Evolutionary conservation across 495 filamentous ascomycete genomes (phyloP), one percentile per base, ranked within the genome.

Genomic region (Platismatia glauca): DNA sequence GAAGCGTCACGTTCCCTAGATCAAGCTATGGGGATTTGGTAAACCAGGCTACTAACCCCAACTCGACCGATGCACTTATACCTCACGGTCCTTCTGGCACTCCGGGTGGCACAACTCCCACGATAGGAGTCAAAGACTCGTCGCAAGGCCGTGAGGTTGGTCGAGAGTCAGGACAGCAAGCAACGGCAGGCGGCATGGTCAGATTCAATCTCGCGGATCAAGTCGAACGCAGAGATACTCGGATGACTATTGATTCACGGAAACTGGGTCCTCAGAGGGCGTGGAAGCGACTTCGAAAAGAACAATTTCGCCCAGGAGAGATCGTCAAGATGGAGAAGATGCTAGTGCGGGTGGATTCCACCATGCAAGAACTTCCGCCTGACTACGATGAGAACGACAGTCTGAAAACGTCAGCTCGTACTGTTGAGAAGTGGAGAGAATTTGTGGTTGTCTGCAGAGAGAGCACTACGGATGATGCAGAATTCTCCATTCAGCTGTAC

Each of bases 251-350:
- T 71, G 59, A 70, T 68, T 15, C 74, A 44, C 77, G 75, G 1
- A 74, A 81, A 50, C 70, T 66, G 27, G 73, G 69, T 33, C 70
- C 71, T 18, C 68, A 70, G 22, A 71, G 78, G 34, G 74, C 74
- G 35, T 72, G 73, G 29, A 77, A 70, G 62, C 71, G 69, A 52
- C 72, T 73, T 20, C 75, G 69, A 48, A 74, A 75, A 55, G 76
- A 72, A 8, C 74, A 74, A 58, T 53, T 77, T 7, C 74, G 80
- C 58, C 79, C 83, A 57, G 87, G 87, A 5, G 82, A 87, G 66
- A 83, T 90, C 44, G 71, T 89, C 61, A 89, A 89, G 70, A 85
- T 86, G 69, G 86, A 89, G 68, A 86, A 79, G 44, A 90, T 90
- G 87, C 79, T 90, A 15, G 82, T 90, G 12, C 78, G 83, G 15